Evolutionary conservation across 2,329 filamentous ascomycete genomes (phyloP), one percentile per base, ranked within the genome.

Genomic region (Bipolaris cookei): DNA sequence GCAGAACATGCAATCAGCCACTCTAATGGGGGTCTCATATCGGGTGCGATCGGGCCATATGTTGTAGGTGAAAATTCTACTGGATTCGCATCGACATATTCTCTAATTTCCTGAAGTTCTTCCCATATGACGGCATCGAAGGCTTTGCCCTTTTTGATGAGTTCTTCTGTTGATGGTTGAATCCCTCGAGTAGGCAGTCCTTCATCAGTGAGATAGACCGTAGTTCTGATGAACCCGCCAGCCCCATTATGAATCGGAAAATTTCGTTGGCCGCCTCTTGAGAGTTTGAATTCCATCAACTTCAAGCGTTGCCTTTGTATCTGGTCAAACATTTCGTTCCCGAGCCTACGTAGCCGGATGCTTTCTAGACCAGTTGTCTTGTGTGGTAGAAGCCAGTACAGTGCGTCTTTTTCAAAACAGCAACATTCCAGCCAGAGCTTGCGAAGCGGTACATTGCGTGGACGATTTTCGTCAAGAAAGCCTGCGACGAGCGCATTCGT

Each of bases 401-500:
- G 52, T 3, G 62, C 51, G 11, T 62, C 49, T 1, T 70, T 68
- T 4, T 71, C 69, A 8, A 70, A 66, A 14, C 73, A 75, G 54
- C 77, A 79, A 50, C 76, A 80, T 51, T 82, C 80, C 3, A 82
- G 66, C 80, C 80, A 82, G 4, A 82, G 70, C 49, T 70, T 76
- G 10, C 75, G 71, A 13, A 81, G 56, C 2, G 72, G 72, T 6
- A 68, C 60, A 16, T 59, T 60, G 2, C 68, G 68, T 10, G 67
- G 59, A 16, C 75, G 62, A 2, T 52, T 20, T 13, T 65, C 64
- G 41, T 78, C 70, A 25, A 82, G 72, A 57, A 81, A 76, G 25
- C 75, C 76, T 2, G 74, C 61, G 7, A 82, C 39, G 10, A 82
- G 67, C 4, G 66, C 72, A 23, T 74, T 74, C 1, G 75, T 77